Evolutionary conservation across 176 grass and related monocot species (phyloP).

Genomic region (Oryza glumipatula): DNA sequence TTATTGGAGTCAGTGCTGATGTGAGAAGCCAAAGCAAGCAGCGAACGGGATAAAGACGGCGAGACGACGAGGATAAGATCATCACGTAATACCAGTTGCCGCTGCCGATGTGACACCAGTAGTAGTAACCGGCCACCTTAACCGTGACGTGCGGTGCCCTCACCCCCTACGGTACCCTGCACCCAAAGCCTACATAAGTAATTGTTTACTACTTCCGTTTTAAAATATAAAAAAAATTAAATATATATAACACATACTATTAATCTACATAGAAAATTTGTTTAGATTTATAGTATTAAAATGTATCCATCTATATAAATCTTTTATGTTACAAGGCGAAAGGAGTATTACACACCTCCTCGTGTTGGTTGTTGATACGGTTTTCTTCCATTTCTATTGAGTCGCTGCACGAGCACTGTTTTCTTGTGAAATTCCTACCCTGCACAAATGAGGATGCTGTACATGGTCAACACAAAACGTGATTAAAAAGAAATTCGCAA

Average conservation of each 20-base stretch:
- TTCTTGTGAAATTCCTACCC: not conserved
- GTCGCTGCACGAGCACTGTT: not conserved
- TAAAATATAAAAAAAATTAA: no score
- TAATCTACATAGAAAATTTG: no score
- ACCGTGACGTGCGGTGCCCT: not conserved
- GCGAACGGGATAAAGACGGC: not conserved
- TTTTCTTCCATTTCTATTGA: not conserved
- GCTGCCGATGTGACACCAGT: not conserved
- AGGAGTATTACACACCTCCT: not conserved
- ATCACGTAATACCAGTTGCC: constrained; percentile 14
- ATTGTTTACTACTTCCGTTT: no score
- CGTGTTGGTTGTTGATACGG: no score
- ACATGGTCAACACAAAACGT: no score
- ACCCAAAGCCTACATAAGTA: not conserved
- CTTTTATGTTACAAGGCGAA: no score
- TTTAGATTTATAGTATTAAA: no score
- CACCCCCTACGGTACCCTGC: not conserved
- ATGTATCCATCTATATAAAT: no score
- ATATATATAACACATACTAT: no score
- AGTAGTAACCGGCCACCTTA: not conserved
- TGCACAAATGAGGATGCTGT: no score
- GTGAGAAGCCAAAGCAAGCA: not conserved
- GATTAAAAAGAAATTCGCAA: no score
- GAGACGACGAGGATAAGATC: constrained; percentile 47
- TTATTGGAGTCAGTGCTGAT: not conserved